These are phyloP conservation scores for Cyberlindnera amylophila DNA, from an alignment of 805 yeast genomes.

Conservation along the genomic window DNA sequence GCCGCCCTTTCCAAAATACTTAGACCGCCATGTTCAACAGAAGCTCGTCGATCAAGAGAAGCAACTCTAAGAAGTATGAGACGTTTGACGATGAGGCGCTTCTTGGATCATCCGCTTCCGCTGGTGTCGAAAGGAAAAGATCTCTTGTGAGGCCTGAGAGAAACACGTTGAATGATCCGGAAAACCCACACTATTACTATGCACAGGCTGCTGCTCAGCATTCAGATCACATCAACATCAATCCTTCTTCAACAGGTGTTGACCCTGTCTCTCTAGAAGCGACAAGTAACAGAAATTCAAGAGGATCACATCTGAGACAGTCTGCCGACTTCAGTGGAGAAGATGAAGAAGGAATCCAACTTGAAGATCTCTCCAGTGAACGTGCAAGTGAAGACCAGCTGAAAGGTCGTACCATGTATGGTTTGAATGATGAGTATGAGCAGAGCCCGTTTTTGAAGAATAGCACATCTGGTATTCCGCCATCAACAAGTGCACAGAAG, in stretches of 20 bases:
- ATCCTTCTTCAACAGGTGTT: slow-evolving; percentile 69
- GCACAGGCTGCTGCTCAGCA: slow-evolving; percentile 69
- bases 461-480: slow-evolving; percentile 6
- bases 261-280: slow-evolving; percentile 42
- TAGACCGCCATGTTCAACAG: slow-evolving; percentile 23
- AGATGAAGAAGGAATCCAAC: slow-evolving; percentile 17
- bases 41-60: slow-evolving; percentile 23
- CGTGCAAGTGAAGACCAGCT: slow-evolving; percentile 6
- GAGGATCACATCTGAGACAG: slow-evolving; percentile 9
- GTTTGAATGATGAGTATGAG: slow-evolving; percentile 56
- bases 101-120: slow-evolving; percentile 21
- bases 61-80: slow-evolving; percentile 21
- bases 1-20: too few relatives aligned
- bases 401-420: slow-evolving; percentile 50
- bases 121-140: slow-evolving; percentile 41
- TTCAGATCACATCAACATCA: slow-evolving; percentile 55
- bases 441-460: slow-evolving; percentile 18
- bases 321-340: slow-evolving; percentile 7
- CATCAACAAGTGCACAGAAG: slow-evolving; percentile 5
- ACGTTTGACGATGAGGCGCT: slow-evolving; percentile 33
- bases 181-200: slow-evolving; percentile 75
- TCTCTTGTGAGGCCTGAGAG: slow-evolving; percentile 87
- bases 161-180: slow-evolving; percentile 55
- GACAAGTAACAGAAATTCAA: slow-evolving; percentile 14
- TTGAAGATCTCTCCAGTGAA: slow-evolving; percentile 19